Base-by-base conservation (phyloP, 805 yeast genomes). In the Saccharomyces mikatae region DNA sequence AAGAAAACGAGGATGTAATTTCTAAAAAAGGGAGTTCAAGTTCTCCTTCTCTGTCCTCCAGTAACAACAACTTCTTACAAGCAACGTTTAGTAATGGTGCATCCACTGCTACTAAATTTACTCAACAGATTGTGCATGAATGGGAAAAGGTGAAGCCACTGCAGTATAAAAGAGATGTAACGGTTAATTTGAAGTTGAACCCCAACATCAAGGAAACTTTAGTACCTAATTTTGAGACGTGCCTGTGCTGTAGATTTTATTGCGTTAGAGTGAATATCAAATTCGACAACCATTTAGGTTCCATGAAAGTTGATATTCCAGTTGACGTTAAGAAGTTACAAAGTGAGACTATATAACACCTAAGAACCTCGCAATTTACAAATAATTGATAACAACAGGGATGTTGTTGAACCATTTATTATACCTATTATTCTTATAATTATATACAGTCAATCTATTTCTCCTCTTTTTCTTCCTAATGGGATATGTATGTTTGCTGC, bases 191-290 rank as follows among this genome's bases (percentile, higher is more conserved):
- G 52, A 67, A 71, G 32, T 66, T 76, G 22, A 59, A 67, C 31
- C 74, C 76, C 48, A 77, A 77, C 52, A 72, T 78, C 41, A 70
- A 69, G 49, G 75, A 79, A 49, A 81, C 83, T 1, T 64, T 85
- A 53, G 65, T 81, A 17, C 89, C 89, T 1, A 76, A 76, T 53
- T 84, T 84, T 65, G 87, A 84, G 60, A 78, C 76, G 50, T 85
- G 89, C 66, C 68, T 80, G 53, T 72, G 83, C n/a, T 78, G 84
- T 3, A 74, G 89, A 62, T 66, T 77, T 17, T 84, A 85, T 64
- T 74, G 79, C 56, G 67, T 82, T 52, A 78, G 82, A 54, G 74
- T 80, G 0, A 62, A 66, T 29, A 75, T 80, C 28, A 76, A 71
- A 55, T 78, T 76, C 54, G 78, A 74, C 17, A 66, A 70, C 48